These are phyloP conservation scores for Heliamphora ciliata DNA, from an alignment of 179 eudicot species.

Conservation along the genomic window DNA sequence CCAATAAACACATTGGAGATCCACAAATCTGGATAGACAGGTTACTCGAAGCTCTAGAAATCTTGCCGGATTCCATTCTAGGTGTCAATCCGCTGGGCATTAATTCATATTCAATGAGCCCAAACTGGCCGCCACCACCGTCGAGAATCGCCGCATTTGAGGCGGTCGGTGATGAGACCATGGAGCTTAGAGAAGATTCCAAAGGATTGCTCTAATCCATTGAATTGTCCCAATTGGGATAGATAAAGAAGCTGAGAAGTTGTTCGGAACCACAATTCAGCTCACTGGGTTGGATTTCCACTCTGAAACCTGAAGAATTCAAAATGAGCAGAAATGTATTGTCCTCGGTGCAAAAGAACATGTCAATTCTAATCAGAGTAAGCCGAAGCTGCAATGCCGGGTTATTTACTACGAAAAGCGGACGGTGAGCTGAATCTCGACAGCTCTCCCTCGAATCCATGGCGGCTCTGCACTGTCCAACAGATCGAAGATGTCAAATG, in stretches of 20 bases:
- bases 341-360: background rate
- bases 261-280: slow-evolving; percentile 23
- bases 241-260: slow-evolving; percentile 31
- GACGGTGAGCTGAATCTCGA: no score
- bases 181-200: slow-evolving; percentile 82
- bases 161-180: slow-evolving; percentile 73
- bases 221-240: slow-evolving; percentile 44
- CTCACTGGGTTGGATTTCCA: slow-evolving; percentile 19
- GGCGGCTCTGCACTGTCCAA: no score
- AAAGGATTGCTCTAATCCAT: slow-evolving; percentile 61
- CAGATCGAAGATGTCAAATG: no score
- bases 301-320: slow-evolving; percentile 19
- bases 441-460: no score
- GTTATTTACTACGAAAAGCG: no score
- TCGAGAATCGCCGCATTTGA: slow-evolving; percentile 10
- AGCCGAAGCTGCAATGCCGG: no score
- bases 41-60: slow-evolving; percentile 39
- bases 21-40: slow-evolving; percentile 23
- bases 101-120: slow-evolving; percentile 18
- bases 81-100: slow-evolving; percentile 18
- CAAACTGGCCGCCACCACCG: slow-evolving; percentile 12
- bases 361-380: no score
- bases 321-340: slow-evolving; percentile 9
- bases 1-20: slow-evolving; percentile 15
- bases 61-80: slow-evolving; percentile 28